Conservation (phyloP, 352 stramenopile genomes). For the Peronospora belbahrii region DNA sequence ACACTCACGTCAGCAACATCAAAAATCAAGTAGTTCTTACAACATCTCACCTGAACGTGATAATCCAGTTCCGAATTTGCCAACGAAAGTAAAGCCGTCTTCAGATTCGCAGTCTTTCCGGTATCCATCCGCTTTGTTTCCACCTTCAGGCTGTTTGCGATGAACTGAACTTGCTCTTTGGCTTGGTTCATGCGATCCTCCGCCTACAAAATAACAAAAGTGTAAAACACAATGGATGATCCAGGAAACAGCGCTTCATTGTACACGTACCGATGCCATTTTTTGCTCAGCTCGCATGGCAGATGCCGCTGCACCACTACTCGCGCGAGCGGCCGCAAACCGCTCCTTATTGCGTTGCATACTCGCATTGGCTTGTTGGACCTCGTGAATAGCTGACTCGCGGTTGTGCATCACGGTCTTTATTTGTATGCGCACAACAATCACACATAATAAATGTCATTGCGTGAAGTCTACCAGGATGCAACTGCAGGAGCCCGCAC, state of each 20-base stretch:
- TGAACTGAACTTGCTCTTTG: constrained; percentile 84
- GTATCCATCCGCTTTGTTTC: constrained; percentile 80
- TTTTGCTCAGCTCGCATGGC: constrained; percentile 85
- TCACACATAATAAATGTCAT: constrained; percentile 3
- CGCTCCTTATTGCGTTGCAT: constrained; percentile 88
- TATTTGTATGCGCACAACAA: background rate
- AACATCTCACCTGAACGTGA: constrained; percentile 54
- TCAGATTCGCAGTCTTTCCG: constrained; percentile 70
- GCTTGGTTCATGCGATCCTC: constrained; percentile 84
- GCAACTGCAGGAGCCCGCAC: constrained; percentile 18
- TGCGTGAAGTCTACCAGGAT: background rate
- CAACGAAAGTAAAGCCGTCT: constrained; percentile 65
- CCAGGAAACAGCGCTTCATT: background rate
- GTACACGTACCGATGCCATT: constrained; percentile 69
- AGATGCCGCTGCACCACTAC: constrained; percentile 74
- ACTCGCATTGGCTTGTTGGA: constrained; percentile 83
- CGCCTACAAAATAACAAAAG: constrained; percentile 27
- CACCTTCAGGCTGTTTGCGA: constrained; percentile 79
- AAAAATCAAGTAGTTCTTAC: background rate
- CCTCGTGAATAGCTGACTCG: constrained; percentile 76
- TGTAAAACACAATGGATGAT: background rate
- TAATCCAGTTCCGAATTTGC: constrained; percentile 78
- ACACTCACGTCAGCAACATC: constrained; percentile 5
- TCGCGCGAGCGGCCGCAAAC: constrained; percentile 76
- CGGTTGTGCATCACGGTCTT: constrained; percentile 84